Evolutionary conservation across 1,284 basidiomycete genomes (phyloP).

Genomic region (Sphaerobolus stellatus): DNA sequence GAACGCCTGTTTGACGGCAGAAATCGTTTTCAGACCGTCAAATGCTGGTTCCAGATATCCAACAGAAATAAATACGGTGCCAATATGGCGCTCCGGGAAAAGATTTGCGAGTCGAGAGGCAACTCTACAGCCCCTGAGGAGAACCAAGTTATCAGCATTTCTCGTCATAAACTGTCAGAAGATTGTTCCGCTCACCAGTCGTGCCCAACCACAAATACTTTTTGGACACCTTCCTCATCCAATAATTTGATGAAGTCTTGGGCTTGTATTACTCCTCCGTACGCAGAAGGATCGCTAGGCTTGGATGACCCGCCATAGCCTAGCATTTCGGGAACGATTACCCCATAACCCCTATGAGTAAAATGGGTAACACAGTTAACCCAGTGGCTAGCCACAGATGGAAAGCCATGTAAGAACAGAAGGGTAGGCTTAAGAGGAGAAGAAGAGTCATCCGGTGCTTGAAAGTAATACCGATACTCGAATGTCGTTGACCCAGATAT

Average conservation of each 20-base stretch:
- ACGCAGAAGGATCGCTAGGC: conserved; percentile 21
- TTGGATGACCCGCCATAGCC: conserved; percentile 46
- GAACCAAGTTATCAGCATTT: too few species aligned
- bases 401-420: conserved; percentile 50
- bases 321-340: conserved; percentile 54
- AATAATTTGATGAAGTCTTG: conserved; percentile 49
- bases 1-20: conserved; percentile 21
- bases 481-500: too few species aligned
- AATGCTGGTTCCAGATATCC: conserved; percentile 38
- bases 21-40: too few species aligned
- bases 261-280: conserved; percentile 26
- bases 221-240: conserved; percentile 38
- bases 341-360: conserved; percentile 41
- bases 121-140: conserved; percentile 42
- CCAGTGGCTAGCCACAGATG: conserved; percentile 40
- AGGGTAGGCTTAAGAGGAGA: conserved; percentile 35
- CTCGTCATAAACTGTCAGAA: too few species aligned
- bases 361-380: conserved; percentile 28
- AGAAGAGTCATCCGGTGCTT: too few species aligned
- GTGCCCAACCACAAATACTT: conserved; percentile 45
- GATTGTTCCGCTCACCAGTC: conserved; percentile 52
- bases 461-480: too few species aligned
- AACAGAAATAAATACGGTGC: conserved; percentile 42
- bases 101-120: conserved; percentile 38
- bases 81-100: conserved; percentile 40